These are phyloP conservation scores for Wallemia hederae DNA, from an alignment of 1,284 basidiomycete genomes.

Conservation along the genomic window DNA sequence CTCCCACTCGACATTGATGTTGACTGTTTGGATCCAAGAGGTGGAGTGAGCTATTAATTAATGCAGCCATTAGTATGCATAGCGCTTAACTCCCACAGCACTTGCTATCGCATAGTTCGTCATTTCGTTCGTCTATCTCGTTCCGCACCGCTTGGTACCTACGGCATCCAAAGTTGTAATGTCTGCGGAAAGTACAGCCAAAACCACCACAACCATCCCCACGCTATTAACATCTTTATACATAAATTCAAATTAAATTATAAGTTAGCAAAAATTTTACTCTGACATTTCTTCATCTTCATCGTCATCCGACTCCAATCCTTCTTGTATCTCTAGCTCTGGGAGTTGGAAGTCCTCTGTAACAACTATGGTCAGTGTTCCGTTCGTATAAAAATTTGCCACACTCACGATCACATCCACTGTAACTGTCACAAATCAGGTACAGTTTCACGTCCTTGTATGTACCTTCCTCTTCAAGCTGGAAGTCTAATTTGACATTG, in stretches of 20 bases:
- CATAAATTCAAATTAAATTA: background rate
- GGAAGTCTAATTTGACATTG: slow-evolving; percentile 62
- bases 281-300: background rate
- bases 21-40: background rate
- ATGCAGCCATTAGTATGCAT: too few species aligned
- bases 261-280: background rate
- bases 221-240: background rate
- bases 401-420: slow-evolving; percentile 20
- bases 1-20: background rate
- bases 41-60: too few species aligned
- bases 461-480: slow-evolving; percentile 36
- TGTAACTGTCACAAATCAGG: slow-evolving; percentile 74
- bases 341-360: slow-evolving; percentile 9
- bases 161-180: too few species aligned
- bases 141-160: too few species aligned
- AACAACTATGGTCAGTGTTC: background rate
- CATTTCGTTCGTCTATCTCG: background rate
- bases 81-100: too few species aligned
- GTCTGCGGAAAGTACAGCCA: too few species aligned
- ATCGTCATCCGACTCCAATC: slow-evolving; percentile 6
- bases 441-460: slow-evolving; percentile 56
- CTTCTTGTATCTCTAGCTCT: slow-evolving; percentile 10
- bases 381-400: background rate
- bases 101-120: background rate
- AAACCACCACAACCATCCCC: too few species aligned